phyloP scores from a whole-genome alignment of 176 grass and related monocot genomes.

The Lolium multiflorum region DNA sequence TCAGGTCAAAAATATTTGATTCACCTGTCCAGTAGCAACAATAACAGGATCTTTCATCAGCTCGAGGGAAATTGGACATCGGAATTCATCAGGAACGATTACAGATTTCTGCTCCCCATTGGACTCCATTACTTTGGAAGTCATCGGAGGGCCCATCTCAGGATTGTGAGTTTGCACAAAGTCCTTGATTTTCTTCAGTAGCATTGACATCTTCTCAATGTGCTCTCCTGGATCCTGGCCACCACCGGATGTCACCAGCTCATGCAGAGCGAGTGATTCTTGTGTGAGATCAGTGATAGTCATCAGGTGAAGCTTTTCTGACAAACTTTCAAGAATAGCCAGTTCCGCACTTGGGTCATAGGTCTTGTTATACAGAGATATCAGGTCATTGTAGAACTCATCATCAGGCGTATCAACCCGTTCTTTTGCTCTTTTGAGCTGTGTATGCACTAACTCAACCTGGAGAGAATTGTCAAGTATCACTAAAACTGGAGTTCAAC shows the following conservation, averaged over 20 bases:
- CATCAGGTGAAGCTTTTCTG: conserved; percentile 67
- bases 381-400: conserved; percentile 67
- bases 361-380: conserved; percentile 71
- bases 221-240: conserved; percentile 81
- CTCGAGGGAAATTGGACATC: conserved; percentile 92
- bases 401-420: conserved; percentile 58
- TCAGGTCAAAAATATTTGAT: conserved; percentile 14
- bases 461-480: conserved; percentile 44
- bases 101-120: conserved; percentile 40
- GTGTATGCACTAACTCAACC: conserved; percentile 88
- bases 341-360: conserved; percentile 54
- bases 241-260: conserved; percentile 79
- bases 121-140: conserved; percentile 42
- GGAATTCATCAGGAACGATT: conserved; percentile 82
- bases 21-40: conserved; percentile 71
- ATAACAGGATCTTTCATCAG: conserved; percentile 98
- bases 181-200: conserved; percentile 97
- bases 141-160: conserved; percentile 66
- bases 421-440: conserved; percentile 90
- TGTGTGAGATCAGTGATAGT: conserved; percentile 91
- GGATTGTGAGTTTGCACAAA: conserved; percentile 90
- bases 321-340: conserved; percentile 61
- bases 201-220: conserved; percentile 94
- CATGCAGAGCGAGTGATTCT: conserved; percentile 95
- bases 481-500: conserved; percentile 23